A percentile compares a stretch with the other conserved stretches of the same genome.
phyloP scores from a whole-genome alignment of 768 basidiomycete genomes.

The Auricularia heimuer region DNA sequence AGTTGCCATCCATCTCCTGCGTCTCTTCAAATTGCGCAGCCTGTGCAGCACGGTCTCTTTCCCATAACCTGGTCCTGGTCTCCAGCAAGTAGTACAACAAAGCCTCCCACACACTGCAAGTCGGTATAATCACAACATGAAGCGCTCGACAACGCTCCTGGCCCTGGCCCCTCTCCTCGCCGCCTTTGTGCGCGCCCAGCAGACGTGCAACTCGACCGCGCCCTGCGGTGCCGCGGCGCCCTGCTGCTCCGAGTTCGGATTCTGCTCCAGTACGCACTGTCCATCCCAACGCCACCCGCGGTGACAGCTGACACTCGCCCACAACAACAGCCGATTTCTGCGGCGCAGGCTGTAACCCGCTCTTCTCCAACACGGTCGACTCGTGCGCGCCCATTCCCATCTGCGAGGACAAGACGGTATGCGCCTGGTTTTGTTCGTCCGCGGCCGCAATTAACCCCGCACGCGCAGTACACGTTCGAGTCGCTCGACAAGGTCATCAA shows the following conservation, averaged over 20 bases:
- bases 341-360: slow-evolving; percentile 79
- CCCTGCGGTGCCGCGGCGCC: slow-evolving; percentile 16
- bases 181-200: background rate
- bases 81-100: too few relatives aligned
- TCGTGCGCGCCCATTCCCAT: slow-evolving; percentile 68
- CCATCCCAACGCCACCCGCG: slow-evolving; percentile 16
- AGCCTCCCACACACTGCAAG: too few relatives aligned
- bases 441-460: too few relatives aligned
- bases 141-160: background rate
- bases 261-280: slow-evolving; percentile 32
- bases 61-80: too few relatives aligned
- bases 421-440: slow-evolving; percentile 12
- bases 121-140: background rate
- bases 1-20: too few relatives aligned
- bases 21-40: too few relatives aligned
- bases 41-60: too few relatives aligned
- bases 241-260: slow-evolving; percentile 41
- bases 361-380: slow-evolving; percentile 47
- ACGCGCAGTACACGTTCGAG: slow-evolving; percentile 44
- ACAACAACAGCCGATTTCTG: slow-evolving; percentile 44
- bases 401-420: slow-evolving; percentile 52
- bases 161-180: background rate
- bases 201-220: background rate
- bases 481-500: slow-evolving; percentile 65
- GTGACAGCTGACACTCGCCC: slow-evolving; percentile 7